Evolutionary conservation across 1,139 yeast species (phyloP).

Genomic region (Candida glucosophila): DNA sequence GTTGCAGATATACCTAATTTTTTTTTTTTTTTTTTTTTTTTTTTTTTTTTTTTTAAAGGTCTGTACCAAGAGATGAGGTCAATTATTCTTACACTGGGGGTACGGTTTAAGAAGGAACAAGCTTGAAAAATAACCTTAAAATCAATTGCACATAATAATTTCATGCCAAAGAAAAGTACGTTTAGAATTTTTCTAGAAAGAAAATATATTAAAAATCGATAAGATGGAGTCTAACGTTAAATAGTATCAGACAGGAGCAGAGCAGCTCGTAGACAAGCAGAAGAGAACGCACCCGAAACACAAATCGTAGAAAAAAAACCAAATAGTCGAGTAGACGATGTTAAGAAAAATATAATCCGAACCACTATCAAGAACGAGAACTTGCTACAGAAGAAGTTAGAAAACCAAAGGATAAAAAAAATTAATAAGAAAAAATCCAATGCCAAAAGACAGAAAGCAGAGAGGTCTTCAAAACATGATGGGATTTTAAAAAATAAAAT

Average conservation of each 20-base stretch:
- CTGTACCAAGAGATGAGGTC: background rate
- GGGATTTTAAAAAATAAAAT: conserved; percentile 56
- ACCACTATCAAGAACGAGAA: conserved; percentile 63
- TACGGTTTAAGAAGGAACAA: background rate
- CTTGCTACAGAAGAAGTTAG: conserved; percentile 48
- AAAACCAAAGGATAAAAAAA: conserved; percentile 29
- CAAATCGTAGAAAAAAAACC: conserved; percentile 44
- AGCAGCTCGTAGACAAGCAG: conserved; percentile 65
- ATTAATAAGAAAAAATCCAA: conserved; percentile 25
- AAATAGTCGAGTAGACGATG: conserved; percentile 48
- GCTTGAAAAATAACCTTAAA: too few species aligned
- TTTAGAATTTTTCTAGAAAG: too few species aligned
- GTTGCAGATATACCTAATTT: too few species aligned
- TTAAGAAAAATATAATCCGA: conserved; percentile 57
- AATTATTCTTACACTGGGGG: background rate
- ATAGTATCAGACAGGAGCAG: conserved; percentile 60
- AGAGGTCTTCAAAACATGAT: conserved; percentile 42
- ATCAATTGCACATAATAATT: too few species aligned
- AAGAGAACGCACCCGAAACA: conserved; percentile 34
- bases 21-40: conserved; percentile 4
- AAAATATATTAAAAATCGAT: conserved; percentile 1
- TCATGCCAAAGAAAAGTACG: conserved; percentile 6
- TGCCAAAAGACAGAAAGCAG: conserved; percentile 30
- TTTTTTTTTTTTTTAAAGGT: background rate
- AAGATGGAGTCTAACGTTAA: conserved; percentile 3